These are phyloP conservation scores for Chlorencoelia australis DNA, from an alignment of 2,329 filamentous ascomycete species.

Conservation along the genomic window DNA sequence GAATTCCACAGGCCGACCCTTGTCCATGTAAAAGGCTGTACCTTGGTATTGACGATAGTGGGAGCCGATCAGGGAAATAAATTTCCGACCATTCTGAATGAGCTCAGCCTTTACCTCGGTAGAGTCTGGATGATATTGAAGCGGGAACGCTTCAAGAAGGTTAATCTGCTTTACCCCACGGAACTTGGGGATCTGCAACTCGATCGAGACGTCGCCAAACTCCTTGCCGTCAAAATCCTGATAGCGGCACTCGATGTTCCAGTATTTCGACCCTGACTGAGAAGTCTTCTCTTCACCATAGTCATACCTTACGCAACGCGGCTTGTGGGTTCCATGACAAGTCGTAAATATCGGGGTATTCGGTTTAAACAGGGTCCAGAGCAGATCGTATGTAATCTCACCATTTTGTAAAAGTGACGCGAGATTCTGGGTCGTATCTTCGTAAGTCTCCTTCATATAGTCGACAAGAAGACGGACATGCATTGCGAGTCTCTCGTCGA, in stretches of 20 bases:
- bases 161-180: constrained; percentile 16
- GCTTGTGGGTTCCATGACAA: constrained; percentile 13
- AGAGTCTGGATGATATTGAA: constrained; percentile 21
- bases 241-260: constrained; percentile 10
- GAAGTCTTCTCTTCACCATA: constrained; percentile 15
- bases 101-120: constrained; percentile 19
- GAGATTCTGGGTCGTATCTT: constrained; percentile 6
- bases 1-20: constrained; percentile 14
- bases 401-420: constrained; percentile 19
- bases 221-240: constrained; percentile 22
- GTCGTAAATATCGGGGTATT: constrained; percentile 24
- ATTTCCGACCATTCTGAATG: constrained; percentile 22
- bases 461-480: constrained; percentile 12
- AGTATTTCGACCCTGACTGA: no score
- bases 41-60: constrained; percentile 26
- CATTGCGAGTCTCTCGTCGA: constrained; percentile 1
- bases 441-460: constrained; percentile 12
- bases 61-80: constrained; percentile 20
- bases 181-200: constrained; percentile 14
- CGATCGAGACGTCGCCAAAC: constrained; percentile 20
- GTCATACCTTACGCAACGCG: constrained; percentile 16
- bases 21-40: constrained; percentile 26
- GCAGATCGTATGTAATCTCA: constrained; percentile 29
- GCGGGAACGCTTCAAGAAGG: constrained; percentile 25
- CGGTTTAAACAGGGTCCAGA: constrained; percentile 29